Evolutionary conservation across 164 flowering plant genomes (phyloP).

Genomic region (Tetracentron sinense): DNA sequence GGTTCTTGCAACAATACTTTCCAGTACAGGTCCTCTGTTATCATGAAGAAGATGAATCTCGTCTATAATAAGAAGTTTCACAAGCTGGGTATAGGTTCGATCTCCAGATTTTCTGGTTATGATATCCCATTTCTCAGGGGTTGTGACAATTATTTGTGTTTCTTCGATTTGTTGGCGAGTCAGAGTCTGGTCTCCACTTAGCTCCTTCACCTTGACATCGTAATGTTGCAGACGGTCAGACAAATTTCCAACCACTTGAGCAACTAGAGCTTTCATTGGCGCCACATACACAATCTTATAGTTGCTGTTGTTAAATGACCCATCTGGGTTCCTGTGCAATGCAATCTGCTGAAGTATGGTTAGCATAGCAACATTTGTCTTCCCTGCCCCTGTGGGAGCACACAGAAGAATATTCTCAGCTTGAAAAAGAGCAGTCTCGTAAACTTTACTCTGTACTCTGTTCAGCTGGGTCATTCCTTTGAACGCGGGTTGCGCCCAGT

Average conservation of each 20-base stretch:
- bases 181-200: slow-evolving; percentile 89
- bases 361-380: slow-evolving; percentile 95
- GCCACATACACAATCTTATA: slow-evolving; percentile 97
- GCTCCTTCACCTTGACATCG: slow-evolving; percentile 74
- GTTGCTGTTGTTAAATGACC: slow-evolving; percentile 55
- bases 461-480: slow-evolving; percentile 75
- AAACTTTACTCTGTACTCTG: slow-evolving; percentile 90
- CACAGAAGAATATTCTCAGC: slow-evolving; percentile 82
- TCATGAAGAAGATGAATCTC: slow-evolving; percentile 98
- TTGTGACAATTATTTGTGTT: slow-evolving; percentile 97
- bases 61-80: slow-evolving; percentile 87
- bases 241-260: slow-evolving; percentile 86
- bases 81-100: slow-evolving; percentile 86
- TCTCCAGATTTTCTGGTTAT: slow-evolving; percentile 97
- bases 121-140: slow-evolving; percentile 99
- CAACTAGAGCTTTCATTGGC: slow-evolving; percentile 98
- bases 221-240: slow-evolving; percentile 69
- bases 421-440: slow-evolving; percentile 77
- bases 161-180: slow-evolving; percentile 95
- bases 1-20: slow-evolving; percentile 94
- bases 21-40: slow-evolving; percentile 95
- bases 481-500: slow-evolving; percentile 95
- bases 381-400: slow-evolving; percentile 99
- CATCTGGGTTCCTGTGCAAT: slow-evolving; percentile 57
- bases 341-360: slow-evolving; percentile 90